These are phyloP conservation scores for Thuidium tamariscinum DNA, from an alignment of 225 moss, liverwort and hornwort genomes.

Conservation along the genomic window DNA sequence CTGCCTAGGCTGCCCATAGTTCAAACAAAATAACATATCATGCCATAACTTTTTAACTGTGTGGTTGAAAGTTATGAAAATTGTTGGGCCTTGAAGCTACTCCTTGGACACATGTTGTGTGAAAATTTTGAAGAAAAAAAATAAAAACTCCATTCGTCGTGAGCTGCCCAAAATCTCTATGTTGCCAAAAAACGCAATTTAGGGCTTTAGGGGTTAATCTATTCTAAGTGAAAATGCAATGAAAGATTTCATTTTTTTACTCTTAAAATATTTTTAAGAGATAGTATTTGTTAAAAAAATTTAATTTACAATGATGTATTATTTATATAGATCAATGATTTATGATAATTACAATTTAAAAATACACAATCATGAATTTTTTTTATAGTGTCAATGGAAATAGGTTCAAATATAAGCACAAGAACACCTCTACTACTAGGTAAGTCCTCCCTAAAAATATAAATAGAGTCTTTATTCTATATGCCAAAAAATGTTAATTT, in stretches of 20 bases:
- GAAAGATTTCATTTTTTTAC: neutral
- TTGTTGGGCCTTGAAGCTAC: too few relatives aligned
- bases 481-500: neutral
- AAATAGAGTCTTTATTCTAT: too few relatives aligned
- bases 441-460: neutral
- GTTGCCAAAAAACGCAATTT: too few relatives aligned
- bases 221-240: neutral
- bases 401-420: neutral
- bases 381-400: neutral
- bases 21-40: too few relatives aligned
- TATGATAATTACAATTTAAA: neutral
- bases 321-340: neutral
- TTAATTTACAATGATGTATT: neutral
- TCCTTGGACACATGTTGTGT: too few relatives aligned
- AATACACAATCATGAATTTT: neutral
- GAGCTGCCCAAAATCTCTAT: too few relatives aligned
- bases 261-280: neutral
- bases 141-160: too few relatives aligned
- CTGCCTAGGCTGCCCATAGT: too few relatives aligned
- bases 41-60: too few relatives aligned
- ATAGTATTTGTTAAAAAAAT: neutral
- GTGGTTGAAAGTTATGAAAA: too few relatives aligned
- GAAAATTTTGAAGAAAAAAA: too few relatives aligned
- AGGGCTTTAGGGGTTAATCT: too few relatives aligned
- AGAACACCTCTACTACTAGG: neutral